phyloP scores from a whole-genome alignment of 148 eudicot genomes.

The Cornus kousa region DNA sequence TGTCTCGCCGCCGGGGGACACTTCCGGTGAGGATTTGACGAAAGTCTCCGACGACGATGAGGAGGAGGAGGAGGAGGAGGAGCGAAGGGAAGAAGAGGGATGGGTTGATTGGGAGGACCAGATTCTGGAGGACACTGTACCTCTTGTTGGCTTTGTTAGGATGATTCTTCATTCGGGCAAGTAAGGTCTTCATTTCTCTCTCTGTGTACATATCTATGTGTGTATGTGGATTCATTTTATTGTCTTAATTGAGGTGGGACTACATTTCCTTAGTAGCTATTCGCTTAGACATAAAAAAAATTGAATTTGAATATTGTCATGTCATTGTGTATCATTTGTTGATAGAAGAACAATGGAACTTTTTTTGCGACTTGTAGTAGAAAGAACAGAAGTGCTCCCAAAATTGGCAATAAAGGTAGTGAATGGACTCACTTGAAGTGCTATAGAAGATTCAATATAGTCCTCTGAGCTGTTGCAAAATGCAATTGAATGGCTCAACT shows the following conservation, averaged over 20 bases:
- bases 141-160: slow-evolving; percentile 84
- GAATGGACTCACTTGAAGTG: too few species aligned
- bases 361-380: too few species aligned
- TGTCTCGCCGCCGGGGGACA: slow-evolving; percentile 20
- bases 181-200: slow-evolving; percentile 28
- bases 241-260: not conserved
- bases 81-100: slow-evolving; percentile 31
- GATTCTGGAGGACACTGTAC: slow-evolving; percentile 85
- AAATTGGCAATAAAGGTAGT: too few species aligned
- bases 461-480: not conserved
- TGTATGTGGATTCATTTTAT: too few species aligned
- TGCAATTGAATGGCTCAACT: not conserved
- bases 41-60: slow-evolving; percentile 5
- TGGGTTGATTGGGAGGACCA: slow-evolving; percentile 86
- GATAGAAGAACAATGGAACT: too few species aligned
- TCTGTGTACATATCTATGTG: too few species aligned
- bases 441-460: too few species aligned
- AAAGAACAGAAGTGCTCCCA: too few species aligned
- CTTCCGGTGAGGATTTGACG: not conserved
- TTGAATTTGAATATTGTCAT: too few species aligned
- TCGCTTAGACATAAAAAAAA: not conserved
- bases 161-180: slow-evolving; percentile 96
- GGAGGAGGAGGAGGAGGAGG: slow-evolving; percentile 20
- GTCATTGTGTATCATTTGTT: not conserved
- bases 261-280: not conserved